Base-by-base conservation (phyloP, 1,284 basidiomycete species). In the Irpex rosettiformis region DNA sequence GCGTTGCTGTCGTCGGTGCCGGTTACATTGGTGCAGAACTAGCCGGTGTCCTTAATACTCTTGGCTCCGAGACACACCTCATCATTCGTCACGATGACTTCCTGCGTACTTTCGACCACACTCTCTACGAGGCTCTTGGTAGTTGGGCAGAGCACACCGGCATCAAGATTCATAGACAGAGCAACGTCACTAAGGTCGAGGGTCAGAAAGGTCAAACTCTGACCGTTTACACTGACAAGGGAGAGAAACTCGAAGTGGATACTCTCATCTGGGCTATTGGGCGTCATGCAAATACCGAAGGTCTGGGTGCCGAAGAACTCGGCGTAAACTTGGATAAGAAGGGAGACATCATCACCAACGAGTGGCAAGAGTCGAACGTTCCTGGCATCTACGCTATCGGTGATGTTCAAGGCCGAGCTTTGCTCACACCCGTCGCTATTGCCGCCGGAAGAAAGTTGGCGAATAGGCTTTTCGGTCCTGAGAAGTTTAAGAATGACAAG, bases 11-110 rank as follows among this genome's bases (percentile, higher is more conserved):
- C 60, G 88, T 98, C 42, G 96, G 96, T 54, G 96, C 96, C 18
- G 96, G 96, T 3, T 99, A 99, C 75, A 99, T 99, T 67, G 94
- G 94, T 22, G 93, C 98, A 64, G 96, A 99, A 73, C 84, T 96
- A 49, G 92, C 94, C 3, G 94, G 94, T 25, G 85, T 97, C 59
- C 85, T 97, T 74, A 86, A 96, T 73, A 81, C 90, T 4, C 83
- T 95, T 54, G 94, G 94, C 24, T 83, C 86, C 47, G 94, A 98
- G 75, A 96, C 95, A 21, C 94, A 98, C 71, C 75, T 98, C 62
- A 73, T 98, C 69, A 97, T 98, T 67, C 89, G 96, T 59, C 82
- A 89, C 61, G 93, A 98, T 57, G 89, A 85, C 57, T 93, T 98
- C 51, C 80, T 99, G 61, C 86, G 97, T 62, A 91, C 91, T 3